Conservation (phyloP, 176 grass and related monocot genomes). For the Ensete ventricosum region DNA sequence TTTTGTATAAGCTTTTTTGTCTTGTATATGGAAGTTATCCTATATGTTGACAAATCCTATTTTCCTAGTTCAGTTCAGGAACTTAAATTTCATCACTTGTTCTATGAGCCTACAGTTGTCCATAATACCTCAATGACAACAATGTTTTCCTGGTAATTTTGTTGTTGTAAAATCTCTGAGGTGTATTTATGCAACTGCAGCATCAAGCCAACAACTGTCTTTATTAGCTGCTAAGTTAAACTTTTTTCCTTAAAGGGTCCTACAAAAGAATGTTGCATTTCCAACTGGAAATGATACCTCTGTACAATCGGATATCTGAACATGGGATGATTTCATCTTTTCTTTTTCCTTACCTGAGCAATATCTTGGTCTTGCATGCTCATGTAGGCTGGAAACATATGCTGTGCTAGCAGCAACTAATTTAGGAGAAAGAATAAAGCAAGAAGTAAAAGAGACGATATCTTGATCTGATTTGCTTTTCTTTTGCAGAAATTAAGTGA, state of each 20-base stretch:
- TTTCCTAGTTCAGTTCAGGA: background rate
- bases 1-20: background rate
- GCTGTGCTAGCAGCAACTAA: background rate
- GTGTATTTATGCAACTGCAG: too few relatives aligned
- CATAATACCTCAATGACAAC: too few relatives aligned
- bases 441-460: background rate
- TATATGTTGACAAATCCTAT: background rate
- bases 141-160: too few relatives aligned
- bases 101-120: background rate
- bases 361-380: background rate
- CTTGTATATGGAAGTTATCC: background rate
- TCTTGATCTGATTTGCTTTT: background rate
- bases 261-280: background rate
- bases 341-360: background rate
- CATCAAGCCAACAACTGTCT: too few relatives aligned
- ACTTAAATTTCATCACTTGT: background rate
- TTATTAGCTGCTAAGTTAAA: too few relatives aligned
- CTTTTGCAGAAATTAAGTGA: background rate
- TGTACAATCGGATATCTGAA: too few relatives aligned
- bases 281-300: too few relatives aligned
- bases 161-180: too few relatives aligned
- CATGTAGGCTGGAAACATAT: background rate
- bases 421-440: background rate
- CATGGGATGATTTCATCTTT: background rate
- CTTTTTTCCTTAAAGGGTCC: too few relatives aligned